Evolutionary conservation across 1,139 yeast species (phyloP).

Genomic region (Hyphopichia wangnamkhiaoensis): DNA sequence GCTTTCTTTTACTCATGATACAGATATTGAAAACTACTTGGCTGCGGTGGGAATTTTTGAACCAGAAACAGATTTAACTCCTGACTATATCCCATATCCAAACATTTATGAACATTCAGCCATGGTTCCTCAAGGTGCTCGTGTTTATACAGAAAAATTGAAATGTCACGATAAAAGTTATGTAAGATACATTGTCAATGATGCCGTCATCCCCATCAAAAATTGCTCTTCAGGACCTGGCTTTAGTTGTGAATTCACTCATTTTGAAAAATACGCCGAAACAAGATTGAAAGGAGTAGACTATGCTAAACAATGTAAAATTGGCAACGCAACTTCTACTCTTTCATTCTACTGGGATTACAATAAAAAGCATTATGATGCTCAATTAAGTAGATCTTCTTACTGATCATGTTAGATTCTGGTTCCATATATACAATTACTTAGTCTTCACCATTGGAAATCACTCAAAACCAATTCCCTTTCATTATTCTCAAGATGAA

Average conservation of each 20-base stretch:
- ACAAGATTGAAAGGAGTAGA: conserved; percentile 19
- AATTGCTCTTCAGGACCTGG: conserved; percentile 30
- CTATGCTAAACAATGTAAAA: conserved; percentile 19
- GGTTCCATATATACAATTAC: background rate
- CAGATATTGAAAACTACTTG: conserved; percentile 28
- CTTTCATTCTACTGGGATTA: conserved; percentile 33
- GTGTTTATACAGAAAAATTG: conserved; percentile 27
- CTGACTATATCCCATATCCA: conserved; percentile 25
- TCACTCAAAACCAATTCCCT: conserved; percentile 7
- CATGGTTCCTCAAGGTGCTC: conserved; percentile 30
- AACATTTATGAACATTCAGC: conserved; percentile 26
- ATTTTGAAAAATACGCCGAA: conserved; percentile 20
- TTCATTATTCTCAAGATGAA: conserved; percentile 4
- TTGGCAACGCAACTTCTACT: conserved; percentile 13
- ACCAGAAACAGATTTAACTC: conserved; percentile 21
- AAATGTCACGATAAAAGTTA: conserved; percentile 22
- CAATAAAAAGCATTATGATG: conserved; percentile 22
- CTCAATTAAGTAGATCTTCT: conserved; percentile 8
- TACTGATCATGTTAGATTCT: background rate
- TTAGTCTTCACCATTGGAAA: conserved; percentile 12
- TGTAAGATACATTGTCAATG: conserved; percentile 28
- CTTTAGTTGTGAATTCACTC: conserved; percentile 25
- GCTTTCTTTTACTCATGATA: conserved; percentile 31
- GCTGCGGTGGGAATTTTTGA: conserved; percentile 26
- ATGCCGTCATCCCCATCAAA: conserved; percentile 29